These are phyloP conservation scores for Mortierella sp. DNA, from an alignment of 371 early-diverging fungal species.

Conservation along the genomic window DNA sequence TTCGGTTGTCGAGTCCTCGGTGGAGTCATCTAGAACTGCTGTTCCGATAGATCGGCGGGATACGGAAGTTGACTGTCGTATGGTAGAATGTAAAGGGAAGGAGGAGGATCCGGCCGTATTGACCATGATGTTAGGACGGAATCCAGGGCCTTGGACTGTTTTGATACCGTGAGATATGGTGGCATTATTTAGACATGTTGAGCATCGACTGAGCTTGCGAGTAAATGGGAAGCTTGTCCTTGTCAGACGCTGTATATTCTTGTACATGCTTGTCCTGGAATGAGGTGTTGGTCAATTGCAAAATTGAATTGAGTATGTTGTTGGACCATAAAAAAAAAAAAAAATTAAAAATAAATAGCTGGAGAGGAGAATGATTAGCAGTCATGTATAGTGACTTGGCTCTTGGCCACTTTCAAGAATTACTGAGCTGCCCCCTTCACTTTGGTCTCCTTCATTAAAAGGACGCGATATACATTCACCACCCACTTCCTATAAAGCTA, in stretches of 20 bases:
- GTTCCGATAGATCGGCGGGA: background rate
- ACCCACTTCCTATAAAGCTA: background rate
- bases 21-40: background rate
- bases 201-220: background rate
- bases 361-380: background rate
- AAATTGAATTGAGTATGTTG: too few species aligned
- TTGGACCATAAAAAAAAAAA: too few species aligned
- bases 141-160: background rate
- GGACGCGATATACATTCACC: background rate
- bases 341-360: background rate
- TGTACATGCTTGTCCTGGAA: background rate
- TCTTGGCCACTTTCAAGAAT: background rate
- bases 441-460: background rate
- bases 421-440: background rate
- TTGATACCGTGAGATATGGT: background rate
- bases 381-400: background rate
- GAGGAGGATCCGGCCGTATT: background rate
- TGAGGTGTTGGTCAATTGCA: background rate
- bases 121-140: background rate
- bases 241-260: background rate
- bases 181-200: background rate
- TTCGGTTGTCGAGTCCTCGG: background rate
- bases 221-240: background rate
- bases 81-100: background rate
- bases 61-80: background rate